Evolutionary conservation across 1,284 basidiomycete species (phyloP), one percentile per base, ranked within the genome.

Genomic region (Leccinum subspadiceum): DNA sequence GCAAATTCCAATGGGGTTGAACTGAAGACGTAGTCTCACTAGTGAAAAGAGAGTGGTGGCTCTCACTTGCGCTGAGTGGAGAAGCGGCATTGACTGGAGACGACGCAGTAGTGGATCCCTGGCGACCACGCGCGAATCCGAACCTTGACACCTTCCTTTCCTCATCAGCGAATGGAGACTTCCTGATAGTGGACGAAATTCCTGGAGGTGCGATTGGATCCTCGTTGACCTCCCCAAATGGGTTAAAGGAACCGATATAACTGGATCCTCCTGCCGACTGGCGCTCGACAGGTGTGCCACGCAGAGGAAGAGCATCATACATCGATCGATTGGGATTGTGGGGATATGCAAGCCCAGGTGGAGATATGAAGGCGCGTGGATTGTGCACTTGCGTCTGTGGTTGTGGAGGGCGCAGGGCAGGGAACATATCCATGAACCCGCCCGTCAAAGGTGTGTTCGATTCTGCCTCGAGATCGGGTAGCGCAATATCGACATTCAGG

Each of bases 111-210:
- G 79, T 81, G 8, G 87, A 84, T 1, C 81, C 80, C 63, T 86
- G 88, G 50, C 84, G 81, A 15, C 86, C 87, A 22, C 90, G 84
- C 9, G 92, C 92, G 71, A 94, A 94, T 17, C 87, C 89, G 74
- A 94, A 94, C 20, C 92, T 82, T 6, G 92, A 93, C 41, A 92
- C 82, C 65, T 87, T 89, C 59, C 90, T 78, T 58, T 91, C 89
- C 55, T 90, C 89, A 12, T 83, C 65, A 3, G 76, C 74, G 41
- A 73, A 77, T 20, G 71, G 69, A 15, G 74, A 68, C 26, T 69
- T 66, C 58, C 70, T 61, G 15, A 67, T 63, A 55, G 54, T 60
- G 17, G 71, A 68, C 39, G 58, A 55, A 53, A 57, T 44, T 57
- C 66, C 62, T 57, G 61, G 68, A 20, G 58, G 39, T 9, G 63